phyloP scores from a whole-genome alignment of 2,329 filamentous ascomycete species.

The Exophiala viscosa region DNA sequence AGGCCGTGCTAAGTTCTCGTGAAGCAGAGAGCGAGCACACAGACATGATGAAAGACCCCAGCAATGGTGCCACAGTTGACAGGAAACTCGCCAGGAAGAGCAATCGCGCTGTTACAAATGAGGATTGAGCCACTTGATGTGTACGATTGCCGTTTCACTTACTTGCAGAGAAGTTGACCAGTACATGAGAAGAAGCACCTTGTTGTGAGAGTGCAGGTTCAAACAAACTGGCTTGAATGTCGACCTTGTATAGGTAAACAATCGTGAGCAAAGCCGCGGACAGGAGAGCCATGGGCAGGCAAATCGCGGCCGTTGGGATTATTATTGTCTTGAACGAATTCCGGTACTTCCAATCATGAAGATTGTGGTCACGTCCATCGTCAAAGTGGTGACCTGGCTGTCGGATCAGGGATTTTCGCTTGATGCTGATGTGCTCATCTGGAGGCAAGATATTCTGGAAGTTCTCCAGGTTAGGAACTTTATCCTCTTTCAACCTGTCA shows the following conservation, averaged over 20 bases:
- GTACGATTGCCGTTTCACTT: not conserved
- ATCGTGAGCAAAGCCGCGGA: conserved; percentile 9
- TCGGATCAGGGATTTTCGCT: conserved; percentile 4
- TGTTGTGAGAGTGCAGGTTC: not conserved
- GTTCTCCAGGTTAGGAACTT: too few relatives aligned
- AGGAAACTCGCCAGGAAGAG: conserved; percentile 17
- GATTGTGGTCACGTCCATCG: not conserved
- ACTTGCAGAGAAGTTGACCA: conserved; percentile 22
- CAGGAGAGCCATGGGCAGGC: conserved; percentile 15
- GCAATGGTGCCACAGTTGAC: conserved; percentile 18
- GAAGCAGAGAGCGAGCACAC: conserved; percentile 8
- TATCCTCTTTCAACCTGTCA: too few relatives aligned
- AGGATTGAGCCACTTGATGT: not conserved
- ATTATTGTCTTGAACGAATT: not conserved
- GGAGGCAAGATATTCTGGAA: conserved; percentile 6
- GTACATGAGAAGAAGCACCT: conserved; percentile 1
- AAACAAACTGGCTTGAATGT: not conserved
- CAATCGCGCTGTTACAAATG: conserved; percentile 4
- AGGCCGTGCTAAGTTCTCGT: conserved; percentile 3
- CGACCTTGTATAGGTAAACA: conserved; percentile 12
- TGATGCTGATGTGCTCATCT: not conserved
- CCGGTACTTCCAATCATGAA: not conserved
- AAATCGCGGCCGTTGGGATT: conserved; percentile 12
- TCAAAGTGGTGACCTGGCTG: not conserved
- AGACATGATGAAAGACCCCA: conserved; percentile 18